A percentile compares a stretch with the other conserved stretches of the same genome.
phyloP scores from a whole-genome alignment of 2,329 filamentous ascomycete genomes.

The Claviceps digitariae region DNA sequence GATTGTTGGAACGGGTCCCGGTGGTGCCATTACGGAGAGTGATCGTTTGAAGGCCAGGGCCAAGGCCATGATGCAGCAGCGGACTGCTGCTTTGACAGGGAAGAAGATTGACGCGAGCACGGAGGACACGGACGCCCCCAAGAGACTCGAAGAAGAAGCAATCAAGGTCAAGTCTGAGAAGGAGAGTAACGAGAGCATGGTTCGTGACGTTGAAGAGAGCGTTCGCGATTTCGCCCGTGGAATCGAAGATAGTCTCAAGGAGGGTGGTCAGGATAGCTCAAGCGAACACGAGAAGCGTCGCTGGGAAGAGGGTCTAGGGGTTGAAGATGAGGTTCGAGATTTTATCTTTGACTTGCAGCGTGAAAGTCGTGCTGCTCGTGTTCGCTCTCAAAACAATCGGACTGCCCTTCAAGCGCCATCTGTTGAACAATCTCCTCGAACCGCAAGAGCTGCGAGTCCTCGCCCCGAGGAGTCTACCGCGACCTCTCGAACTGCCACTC shows the following conservation, averaged over 20 bases:
- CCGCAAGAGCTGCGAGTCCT: constrained; percentile 25
- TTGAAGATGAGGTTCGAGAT: constrained; percentile 92
- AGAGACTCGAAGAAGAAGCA: constrained; percentile 79
- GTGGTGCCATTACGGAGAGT: constrained; percentile 79
- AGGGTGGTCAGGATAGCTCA: constrained; percentile 58
- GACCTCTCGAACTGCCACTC: constrained; percentile 35
- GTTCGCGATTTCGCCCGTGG: constrained; percentile 76
- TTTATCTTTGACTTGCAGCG: constrained; percentile 96
- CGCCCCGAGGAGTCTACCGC: constrained; percentile 40
- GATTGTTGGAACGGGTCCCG: constrained; percentile 86
- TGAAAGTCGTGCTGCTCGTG: constrained; percentile 61
- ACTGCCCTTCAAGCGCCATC: constrained; percentile 27
- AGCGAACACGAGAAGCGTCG: constrained; percentile 83
- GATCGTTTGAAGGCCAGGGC: constrained; percentile 90
- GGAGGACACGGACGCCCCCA: constrained; percentile 66
- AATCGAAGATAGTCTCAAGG: constrained; percentile 78
- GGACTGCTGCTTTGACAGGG: constrained; percentile 81
- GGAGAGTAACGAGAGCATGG: constrained; percentile 93
- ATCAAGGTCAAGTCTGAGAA: constrained; percentile 69
- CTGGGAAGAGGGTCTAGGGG: constrained; percentile 92
- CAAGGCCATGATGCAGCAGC: constrained; percentile 97
- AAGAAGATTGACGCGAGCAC: constrained; percentile 56
- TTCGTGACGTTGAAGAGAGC: constrained; percentile 90
- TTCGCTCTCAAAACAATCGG: constrained; percentile 46
- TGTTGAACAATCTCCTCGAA: constrained; percentile 30